A percentile compares a stretch with the other conserved stretches of the same genome.
These are phyloP conservation scores for Myriosclerotinia scirpicola DNA, from an alignment of 2,329 filamentous ascomycete species.

Conservation along the genomic window DNA sequence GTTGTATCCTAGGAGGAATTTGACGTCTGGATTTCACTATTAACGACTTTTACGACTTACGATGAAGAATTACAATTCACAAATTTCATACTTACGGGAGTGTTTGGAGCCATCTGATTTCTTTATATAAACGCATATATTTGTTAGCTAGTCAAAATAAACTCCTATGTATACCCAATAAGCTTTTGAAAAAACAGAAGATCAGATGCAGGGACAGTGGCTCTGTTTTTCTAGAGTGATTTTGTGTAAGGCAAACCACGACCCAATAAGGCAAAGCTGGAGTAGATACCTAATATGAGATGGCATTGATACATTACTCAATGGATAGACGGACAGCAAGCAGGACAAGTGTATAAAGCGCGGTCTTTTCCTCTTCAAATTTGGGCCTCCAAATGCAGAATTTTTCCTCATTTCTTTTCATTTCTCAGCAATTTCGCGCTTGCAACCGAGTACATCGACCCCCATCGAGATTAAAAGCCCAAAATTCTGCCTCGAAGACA, in stretches of 20 bases:
- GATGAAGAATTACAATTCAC: no score
- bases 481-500: neutral
- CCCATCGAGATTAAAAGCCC: neutral
- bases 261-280: neutral
- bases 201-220: neutral
- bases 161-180: neutral
- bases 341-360: neutral
- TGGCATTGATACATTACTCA: no score
- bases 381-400: neutral
- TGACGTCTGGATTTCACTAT: no score
- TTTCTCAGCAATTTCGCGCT: neutral
- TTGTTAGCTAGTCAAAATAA: no score
- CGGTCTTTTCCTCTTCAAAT: neutral
- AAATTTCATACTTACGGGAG: neutral
- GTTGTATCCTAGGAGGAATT: neutral
- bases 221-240: neutral
- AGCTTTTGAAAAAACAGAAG: no score
- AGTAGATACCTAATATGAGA: no score
- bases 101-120: neutral
- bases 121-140: no score
- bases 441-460: neutral
- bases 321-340: neutral
- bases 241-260: neutral
- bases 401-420: neutral
- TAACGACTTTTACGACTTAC: neutral